Conservation (phyloP, 345 rosid genomes). For the Gossypioides kirkii region DNA sequence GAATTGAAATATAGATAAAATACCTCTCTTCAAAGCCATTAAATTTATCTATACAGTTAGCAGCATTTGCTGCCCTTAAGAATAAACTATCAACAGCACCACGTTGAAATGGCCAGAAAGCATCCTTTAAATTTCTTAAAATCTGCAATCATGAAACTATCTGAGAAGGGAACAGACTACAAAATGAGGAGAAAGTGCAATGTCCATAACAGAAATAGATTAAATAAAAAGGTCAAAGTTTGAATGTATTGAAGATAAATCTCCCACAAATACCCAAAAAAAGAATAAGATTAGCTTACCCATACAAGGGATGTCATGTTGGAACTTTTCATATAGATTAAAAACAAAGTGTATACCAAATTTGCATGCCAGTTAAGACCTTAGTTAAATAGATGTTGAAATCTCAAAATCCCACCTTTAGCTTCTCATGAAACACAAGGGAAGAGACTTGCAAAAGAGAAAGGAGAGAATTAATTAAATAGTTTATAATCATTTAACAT, state of each 20-base stretch:
- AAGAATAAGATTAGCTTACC: background rate
- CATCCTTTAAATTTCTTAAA: slow-evolving; percentile 47
- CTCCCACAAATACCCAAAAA: background rate
- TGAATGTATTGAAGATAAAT: background rate
- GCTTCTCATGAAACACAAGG: background rate
- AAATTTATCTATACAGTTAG: slow-evolving; percentile 36
- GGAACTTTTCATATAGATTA: background rate
- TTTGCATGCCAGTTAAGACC: background rate
- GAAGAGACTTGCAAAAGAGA: background rate
- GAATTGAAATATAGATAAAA: background rate
- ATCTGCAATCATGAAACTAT: slow-evolving; percentile 26
- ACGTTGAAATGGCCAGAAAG: slow-evolving; percentile 68
- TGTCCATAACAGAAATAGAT: background rate
- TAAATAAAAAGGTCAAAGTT: background rate
- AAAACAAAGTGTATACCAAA: background rate
- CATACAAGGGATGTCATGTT: background rate
- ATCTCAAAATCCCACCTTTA: background rate
- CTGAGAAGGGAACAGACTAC: background rate
- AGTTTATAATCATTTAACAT: background rate
- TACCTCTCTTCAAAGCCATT: slow-evolving; percentile 40
- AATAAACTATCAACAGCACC: slow-evolving; percentile 32
- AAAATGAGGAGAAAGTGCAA: background rate
- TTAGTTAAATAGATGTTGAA: background rate
- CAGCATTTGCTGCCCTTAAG: slow-evolving; percentile 53
- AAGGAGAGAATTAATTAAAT: background rate